Evolutionary conservation across 1,139 yeast species (phyloP).

Genomic region (Yamadazyma siamensis): DNA sequence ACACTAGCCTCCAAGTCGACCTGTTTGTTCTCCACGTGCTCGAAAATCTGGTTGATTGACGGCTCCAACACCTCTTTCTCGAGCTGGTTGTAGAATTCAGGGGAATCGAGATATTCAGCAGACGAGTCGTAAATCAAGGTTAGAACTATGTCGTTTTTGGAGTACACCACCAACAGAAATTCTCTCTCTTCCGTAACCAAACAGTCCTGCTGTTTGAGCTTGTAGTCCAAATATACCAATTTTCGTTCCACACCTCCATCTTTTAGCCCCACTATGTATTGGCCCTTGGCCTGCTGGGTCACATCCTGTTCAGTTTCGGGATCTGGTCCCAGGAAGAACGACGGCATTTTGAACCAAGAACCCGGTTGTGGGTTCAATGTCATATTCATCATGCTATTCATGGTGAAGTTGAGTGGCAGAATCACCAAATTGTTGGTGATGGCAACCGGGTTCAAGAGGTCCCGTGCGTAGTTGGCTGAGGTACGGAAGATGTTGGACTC

Average conservation of each 20-base stretch:
- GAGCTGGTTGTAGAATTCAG: conserved; percentile 22
- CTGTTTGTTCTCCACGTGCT: conserved; percentile 16
- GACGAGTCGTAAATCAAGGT: conserved; percentile 32
- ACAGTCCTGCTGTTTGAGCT: conserved; percentile 6
- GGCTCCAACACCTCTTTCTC: conserved; percentile 18
- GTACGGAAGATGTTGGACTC: conserved; percentile 9
- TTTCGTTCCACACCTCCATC: conserved; percentile 22
- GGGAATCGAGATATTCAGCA: conserved; percentile 18
- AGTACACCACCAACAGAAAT: conserved; percentile 31
- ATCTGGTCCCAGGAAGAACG: conserved; percentile 12
- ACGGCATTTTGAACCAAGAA: conserved; percentile 27
- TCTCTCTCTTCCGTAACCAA: conserved; percentile 21
- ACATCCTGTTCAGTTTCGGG: conserved; percentile 8
- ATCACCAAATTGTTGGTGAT: conserved; percentile 37
- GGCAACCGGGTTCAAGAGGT: conserved; percentile 31
- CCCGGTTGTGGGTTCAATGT: conserved; percentile 2
- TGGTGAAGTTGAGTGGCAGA: conserved; percentile 37
- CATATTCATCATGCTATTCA: conserved; percentile 29
- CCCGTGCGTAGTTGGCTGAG: conserved; percentile 21
- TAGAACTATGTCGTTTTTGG: conserved; percentile 21
- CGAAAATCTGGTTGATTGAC: conserved; percentile 20
- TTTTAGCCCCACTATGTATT: conserved; percentile 25
- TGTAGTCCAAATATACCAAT: conserved; percentile 25
- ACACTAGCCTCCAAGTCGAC: conserved; percentile 25
- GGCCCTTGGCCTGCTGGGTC: conserved; percentile 16